Percentiles rank a stretch among this genome's conserved stretches.
Evolutionary conservation across 2,329 filamentous ascomycete species (phyloP).

Genomic region (Tolypocladium inflatum): DNA sequence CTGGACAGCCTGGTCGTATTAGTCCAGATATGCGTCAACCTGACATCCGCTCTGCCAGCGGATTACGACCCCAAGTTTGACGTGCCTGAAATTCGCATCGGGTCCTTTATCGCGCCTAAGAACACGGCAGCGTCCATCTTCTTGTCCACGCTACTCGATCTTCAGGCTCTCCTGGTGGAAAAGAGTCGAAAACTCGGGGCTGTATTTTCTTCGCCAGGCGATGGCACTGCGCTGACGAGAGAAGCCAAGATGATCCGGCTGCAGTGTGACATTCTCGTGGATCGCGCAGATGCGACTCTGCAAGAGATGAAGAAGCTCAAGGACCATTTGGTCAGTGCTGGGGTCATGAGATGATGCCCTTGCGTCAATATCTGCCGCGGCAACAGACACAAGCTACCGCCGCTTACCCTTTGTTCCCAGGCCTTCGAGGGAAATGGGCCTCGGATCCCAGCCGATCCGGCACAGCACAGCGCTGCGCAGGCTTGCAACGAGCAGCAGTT

Average conservation of each 20-base stretch:
- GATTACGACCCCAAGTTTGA: conserved; percentile 21
- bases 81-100: conserved; percentile 30
- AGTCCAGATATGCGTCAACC: conserved; percentile 20
- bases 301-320: background rate
- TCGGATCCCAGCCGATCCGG: too few species aligned
- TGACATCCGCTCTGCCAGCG: conserved; percentile 15
- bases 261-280: conserved; percentile 5
- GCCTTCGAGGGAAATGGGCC: background rate
- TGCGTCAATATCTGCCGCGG: background rate
- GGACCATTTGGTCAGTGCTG: background rate
- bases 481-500: too few species aligned
- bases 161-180: conserved; percentile 14
- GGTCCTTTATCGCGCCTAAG: conserved; percentile 24
- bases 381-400: background rate
- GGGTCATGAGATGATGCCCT: background rate
- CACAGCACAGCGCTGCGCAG: too few species aligned
- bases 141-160: conserved; percentile 19
- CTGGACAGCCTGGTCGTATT: conserved; percentile 23
- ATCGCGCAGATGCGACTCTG: background rate
- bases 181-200: conserved; percentile 8
- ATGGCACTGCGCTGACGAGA: conserved; percentile 2
- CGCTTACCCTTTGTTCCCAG: background rate
- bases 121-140: conserved; percentile 22
- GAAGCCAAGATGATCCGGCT: conserved; percentile 12
- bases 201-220: conserved; percentile 3